Evolutionary conservation across 192 early-diverging fungal species (phyloP), one percentile per base, ranked within the genome.

Genomic region (Piromyces finnis): DNA sequence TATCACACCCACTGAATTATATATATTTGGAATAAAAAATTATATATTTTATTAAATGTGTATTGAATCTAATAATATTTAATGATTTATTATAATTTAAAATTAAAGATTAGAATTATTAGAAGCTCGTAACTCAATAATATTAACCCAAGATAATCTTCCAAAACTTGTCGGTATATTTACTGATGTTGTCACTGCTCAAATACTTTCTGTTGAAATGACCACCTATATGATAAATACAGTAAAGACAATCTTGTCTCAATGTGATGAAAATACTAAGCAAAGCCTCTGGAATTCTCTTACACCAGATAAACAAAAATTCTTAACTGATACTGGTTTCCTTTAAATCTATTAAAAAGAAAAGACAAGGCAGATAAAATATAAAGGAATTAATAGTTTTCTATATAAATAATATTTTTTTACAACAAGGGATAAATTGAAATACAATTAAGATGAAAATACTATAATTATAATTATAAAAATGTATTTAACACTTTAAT

Each of bases 121-220:
- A 51, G 41, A 51, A 51, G 41, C 41, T 51, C 41, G 41, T 51
- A 51, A 51, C 22, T 18, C 41, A 51, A 51, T 51, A 51, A 51
- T 51, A 51, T 51, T 51, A 51, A 51, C 41, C 2, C 41, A 51
- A 51, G 18, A 51, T 22, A 51, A 51, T 51, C 77, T 84, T n/a
- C 79, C 59, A 83, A 83, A 83, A 32, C 29, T 81, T 41, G 80
- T 80, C 12, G 41, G 29, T 29, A 36, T 83, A 29, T n/a, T 81
- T 29, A 83, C 82, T 26, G 29, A 77, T 36, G 82, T 82, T 37
- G 78, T 83, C 16, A 32, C 78, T 9, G 11, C 51, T 22, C 51
- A 30, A 83, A 30, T 41, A 41, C 68, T 29, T 30, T 26, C 22
- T 51, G 41, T 51, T 51, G 80, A 17, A 16, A 80, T 82, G 51